Conservation (phyloP, 2,329 filamentous ascomycete species). For the Verticillium nubilum region DNA sequence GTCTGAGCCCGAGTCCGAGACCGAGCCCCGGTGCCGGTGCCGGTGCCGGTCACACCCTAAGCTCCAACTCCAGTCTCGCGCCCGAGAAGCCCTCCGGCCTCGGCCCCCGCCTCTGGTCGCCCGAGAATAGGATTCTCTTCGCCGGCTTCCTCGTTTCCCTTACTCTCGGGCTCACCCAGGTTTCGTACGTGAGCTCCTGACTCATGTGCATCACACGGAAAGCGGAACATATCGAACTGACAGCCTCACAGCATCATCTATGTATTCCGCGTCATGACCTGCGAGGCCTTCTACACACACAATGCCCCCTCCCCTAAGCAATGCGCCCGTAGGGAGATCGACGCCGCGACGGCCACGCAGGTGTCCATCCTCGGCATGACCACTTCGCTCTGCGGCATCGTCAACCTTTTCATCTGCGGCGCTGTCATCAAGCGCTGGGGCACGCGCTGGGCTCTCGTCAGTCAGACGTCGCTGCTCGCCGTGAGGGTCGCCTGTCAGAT, state of each 20-base stretch:
- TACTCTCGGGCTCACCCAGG: slow-evolving; percentile 43
- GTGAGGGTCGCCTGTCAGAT: slow-evolving; percentile 59
- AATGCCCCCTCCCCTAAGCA: slow-evolving; percentile 46
- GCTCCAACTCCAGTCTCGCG: not conserved
- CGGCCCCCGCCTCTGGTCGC: slow-evolving; percentile 1
- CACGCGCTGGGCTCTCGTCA: slow-evolving; percentile 54
- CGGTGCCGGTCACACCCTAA: not conserved
- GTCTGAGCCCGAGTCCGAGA: not conserved
- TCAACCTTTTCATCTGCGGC: slow-evolving; percentile 63
- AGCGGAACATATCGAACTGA: too few species aligned
- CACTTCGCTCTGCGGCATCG: slow-evolving; percentile 62
- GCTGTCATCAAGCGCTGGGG: slow-evolving; percentile 63
- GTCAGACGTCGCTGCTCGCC: slow-evolving; percentile 60
- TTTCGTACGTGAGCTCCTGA: slow-evolving; percentile 27
- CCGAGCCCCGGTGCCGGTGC: not conserved
- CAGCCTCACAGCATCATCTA: slow-evolving; percentile 41
- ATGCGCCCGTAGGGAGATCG: slow-evolving; percentile 57
- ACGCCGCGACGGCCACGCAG: slow-evolving; percentile 57
- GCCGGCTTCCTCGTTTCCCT: slow-evolving; percentile 55
- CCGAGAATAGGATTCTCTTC: slow-evolving; percentile 42
- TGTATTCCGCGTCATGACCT: slow-evolving; percentile 67
- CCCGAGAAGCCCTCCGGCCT: not conserved
- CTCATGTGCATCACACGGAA: not conserved
- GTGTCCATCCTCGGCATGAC: slow-evolving; percentile 61
- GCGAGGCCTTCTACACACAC: slow-evolving; percentile 58